Conservation (phyloP, 192 early-diverging fungal species). For the Borealophlyctis nickersoniae region DNA sequence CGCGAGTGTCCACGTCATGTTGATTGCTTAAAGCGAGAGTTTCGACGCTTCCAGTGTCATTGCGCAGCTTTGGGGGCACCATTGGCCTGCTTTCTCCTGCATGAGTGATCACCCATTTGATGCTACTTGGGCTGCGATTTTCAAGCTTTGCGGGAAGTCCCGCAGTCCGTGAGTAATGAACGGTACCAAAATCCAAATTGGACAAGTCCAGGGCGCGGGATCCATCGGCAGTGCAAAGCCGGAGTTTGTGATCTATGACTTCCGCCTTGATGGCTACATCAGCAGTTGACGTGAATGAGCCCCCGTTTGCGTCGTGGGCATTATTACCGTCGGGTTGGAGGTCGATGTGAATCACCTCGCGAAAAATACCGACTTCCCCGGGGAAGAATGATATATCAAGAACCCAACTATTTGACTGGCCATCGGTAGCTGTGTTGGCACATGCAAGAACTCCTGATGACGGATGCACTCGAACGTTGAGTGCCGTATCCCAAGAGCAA, state of each 20-base stretch:
- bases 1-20: constrained; percentile 20
- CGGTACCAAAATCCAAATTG: constrained; percentile 36
- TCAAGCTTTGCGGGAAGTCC: constrained; percentile 31
- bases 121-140: constrained; percentile 25
- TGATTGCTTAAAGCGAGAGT: neutral
- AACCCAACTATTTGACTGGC: neutral
- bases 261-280: constrained; percentile 16
- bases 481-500: neutral
- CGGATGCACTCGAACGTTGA: constrained; percentile 22
- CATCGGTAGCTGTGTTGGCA: neutral
- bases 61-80: constrained; percentile 15
- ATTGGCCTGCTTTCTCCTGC: constrained; percentile 37
- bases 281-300: neutral
- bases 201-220: constrained; percentile 24
- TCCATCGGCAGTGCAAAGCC: constrained; percentile 16
- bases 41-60: neutral
- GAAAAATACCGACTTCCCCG: constrained; percentile 13
- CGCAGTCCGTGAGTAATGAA: constrained; percentile 44
- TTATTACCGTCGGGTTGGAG: constrained; percentile 13
- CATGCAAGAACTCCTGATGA: constrained; percentile 4
- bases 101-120: constrained; percentile 45
- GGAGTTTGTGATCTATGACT: constrained; percentile 38
- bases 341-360: constrained; percentile 11
- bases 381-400: constrained; percentile 33
- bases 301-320: neutral